Base-by-base conservation (phyloP, 1,284 basidiomycete species). In the Tilletia walkeri region DNA sequence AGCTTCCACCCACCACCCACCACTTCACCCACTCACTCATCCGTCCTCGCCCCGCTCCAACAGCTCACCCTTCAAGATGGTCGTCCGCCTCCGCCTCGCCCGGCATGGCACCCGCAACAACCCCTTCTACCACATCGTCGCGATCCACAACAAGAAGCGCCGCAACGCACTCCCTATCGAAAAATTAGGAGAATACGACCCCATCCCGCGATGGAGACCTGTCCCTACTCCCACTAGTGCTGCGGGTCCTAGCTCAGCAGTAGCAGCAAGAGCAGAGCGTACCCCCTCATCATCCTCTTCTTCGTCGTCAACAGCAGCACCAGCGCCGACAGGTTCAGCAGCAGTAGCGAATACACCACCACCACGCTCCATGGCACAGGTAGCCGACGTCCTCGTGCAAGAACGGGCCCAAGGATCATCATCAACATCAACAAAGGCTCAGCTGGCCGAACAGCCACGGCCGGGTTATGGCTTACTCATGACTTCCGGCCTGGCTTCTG, bases 111-210 rank as follows among this genome's bases (percentile, higher is more conserved):
- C 86, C 69, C 88, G 88, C 69, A 89, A 94, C 84, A 89, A 89
- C 82, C 91, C 91, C 49, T 88, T 93, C 70, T 92, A 93, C 84
- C 93, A 95, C 83, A 85, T 97, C 71, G 92, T 96, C 70, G 95
- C 93, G 67, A 90, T 93, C 72, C 89, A 93, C 82, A 87, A 89
- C 68, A 86, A 88, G 69, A 88, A 89, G 74, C 87, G 90, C 65
- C 89, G 94, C 48, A 89, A 97, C 83, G 94, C 91, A n/a, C 90
- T 90, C 78, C 95, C 95, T 7, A 89, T 93, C 74, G 95, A 98
- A 85, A 89, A 92, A 69, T 86, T 98, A 53, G 95, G 93, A 63
- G 88, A 93, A 69, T 96, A 92, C 85, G 88, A 95, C 84, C 93
- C 93, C 4, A 84, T 86, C 20, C 86, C 87, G 30, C 84, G 66